Evolutionary conservation across 2,329 filamentous ascomycete genomes (phyloP), one percentile per base, ranked within the genome.

Genomic region (Xylariaceae sp.): DNA sequence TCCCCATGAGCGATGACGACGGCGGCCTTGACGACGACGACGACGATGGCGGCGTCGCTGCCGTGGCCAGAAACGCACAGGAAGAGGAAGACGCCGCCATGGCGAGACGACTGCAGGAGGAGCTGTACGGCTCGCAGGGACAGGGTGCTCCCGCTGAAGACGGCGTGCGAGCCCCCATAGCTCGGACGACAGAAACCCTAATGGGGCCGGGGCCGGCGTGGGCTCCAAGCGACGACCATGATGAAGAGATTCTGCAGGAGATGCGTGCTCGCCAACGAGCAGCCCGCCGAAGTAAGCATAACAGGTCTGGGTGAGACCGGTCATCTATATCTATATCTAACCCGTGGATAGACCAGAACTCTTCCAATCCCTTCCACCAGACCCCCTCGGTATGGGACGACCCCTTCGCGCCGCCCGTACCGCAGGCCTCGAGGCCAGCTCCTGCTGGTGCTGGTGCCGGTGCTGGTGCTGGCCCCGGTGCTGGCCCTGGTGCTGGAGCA

Each of bases 81-180:
- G 76, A 83, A 45, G 89, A 95, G 43, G 88, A 94, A 51, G 92
- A 98, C 52, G 89, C 87, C 33, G 89, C 85, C 27, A 90, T 96
- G 79, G 92, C 92, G 5, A 77, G 89, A 57, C 77, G 85, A 37
- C 60, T 98, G 39, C 92, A 98, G 57, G 84, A 98, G 52, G 88
- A 98, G 59, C 73, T 94, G 53, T 96, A 95, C 28, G 60, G 50
- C 22, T 60, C 51, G 6, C 52, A 55, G 24, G 64, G 62, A 11
- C 63, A 26, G 4, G 30, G 35, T n/a, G 19, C 37, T 9, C 39
- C 36, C 4, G 19, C 61, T 24, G 62, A 56, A 19, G 63, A 57
- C 6, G 58, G 57, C 16, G 80, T 98, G 35, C 74, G 92, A 51
- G 92, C 92, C 30, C 92, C 92, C 7, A 93, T 98, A 60, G 86